phyloP scores from a whole-genome alignment of 192 early-diverging fungal species.

The Chytriomyces confervae region DNA sequence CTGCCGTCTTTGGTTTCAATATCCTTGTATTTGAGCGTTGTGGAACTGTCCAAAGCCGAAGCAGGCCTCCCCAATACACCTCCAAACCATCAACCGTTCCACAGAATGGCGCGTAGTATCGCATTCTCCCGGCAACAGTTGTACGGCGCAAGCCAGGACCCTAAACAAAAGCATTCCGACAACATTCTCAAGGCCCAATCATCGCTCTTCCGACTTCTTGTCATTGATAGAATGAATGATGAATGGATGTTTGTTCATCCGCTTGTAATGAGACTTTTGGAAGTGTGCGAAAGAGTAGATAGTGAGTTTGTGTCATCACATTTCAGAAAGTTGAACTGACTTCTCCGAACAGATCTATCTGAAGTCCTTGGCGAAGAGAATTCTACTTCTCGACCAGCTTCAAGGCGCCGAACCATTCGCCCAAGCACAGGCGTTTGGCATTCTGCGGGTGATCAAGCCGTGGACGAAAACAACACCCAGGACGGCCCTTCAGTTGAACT shows the following conservation, averaged over 20 bases:
- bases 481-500: neutral
- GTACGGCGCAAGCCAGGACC: neutral
- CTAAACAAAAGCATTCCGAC: neutral
- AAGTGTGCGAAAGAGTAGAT: constrained; percentile 12
- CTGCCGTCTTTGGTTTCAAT: constrained; percentile 17
- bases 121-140: constrained; percentile 2
- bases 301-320: neutral
- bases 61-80: neutral
- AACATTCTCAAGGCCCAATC: constrained; percentile 33
- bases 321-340: neutral
- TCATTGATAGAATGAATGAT: constrained; percentile 16
- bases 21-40: constrained; percentile 3
- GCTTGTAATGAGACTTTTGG: constrained; percentile 14
- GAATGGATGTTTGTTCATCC: constrained; percentile 35
- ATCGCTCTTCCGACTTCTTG: constrained; percentile 29
- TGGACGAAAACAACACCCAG: neutral
- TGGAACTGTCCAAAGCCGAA: constrained; percentile 12
- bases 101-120: constrained; percentile 4
- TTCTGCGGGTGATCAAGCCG: neutral
- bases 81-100: constrained; percentile 8
- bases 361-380: too few species aligned
- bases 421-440: too few species aligned
- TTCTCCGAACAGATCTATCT: too few species aligned
- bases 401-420: too few species aligned
- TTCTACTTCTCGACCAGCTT: too few species aligned